phyloP scores from a whole-genome alignment of 179 eudicot genomes.

The Patellifolia procumbens region DNA sequence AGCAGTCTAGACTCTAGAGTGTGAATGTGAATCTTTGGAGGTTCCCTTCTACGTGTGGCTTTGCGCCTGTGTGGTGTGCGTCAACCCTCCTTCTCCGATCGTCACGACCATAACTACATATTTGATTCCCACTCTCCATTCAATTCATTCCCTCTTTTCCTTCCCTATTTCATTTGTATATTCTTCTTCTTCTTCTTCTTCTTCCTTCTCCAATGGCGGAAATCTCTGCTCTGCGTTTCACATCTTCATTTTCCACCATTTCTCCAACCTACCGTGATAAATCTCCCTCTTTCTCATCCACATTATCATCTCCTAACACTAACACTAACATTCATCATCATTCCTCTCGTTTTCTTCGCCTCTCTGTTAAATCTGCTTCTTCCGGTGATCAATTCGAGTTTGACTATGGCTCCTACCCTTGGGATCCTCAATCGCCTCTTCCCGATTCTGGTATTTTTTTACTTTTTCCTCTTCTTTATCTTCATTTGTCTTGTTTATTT shows the following conservation, averaged over 20 bases:
- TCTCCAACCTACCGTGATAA: slow-evolving; percentile 5
- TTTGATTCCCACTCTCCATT: background rate
- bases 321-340: slow-evolving; percentile 7
- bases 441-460: slow-evolving; percentile 38
- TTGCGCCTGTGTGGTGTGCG: slow-evolving; percentile 13
- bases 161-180: background rate
- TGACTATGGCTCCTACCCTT: slow-evolving; percentile 63
- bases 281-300: slow-evolving; percentile 13
- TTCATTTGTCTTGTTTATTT: background rate
- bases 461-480: no score
- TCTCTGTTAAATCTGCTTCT: slow-evolving; percentile 40
- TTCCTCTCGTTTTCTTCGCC: slow-evolving; percentile 18
- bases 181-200: background rate
- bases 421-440: slow-evolving; percentile 51
- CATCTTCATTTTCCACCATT: slow-evolving; percentile 27
- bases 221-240: slow-evolving; percentile 27
- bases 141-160: no score
- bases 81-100: background rate
- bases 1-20: no score
- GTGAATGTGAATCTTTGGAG: no score
- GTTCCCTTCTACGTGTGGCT: slow-evolving; percentile 11
- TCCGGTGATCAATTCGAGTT: slow-evolving; percentile 30
- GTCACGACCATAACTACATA: no score
- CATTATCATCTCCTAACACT: slow-evolving; percentile 11
- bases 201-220: slow-evolving; percentile 37